phyloP scores from a whole-genome alignment of 2,329 filamentous ascomycete genomes.

The Epichloe hybrida region DNA sequence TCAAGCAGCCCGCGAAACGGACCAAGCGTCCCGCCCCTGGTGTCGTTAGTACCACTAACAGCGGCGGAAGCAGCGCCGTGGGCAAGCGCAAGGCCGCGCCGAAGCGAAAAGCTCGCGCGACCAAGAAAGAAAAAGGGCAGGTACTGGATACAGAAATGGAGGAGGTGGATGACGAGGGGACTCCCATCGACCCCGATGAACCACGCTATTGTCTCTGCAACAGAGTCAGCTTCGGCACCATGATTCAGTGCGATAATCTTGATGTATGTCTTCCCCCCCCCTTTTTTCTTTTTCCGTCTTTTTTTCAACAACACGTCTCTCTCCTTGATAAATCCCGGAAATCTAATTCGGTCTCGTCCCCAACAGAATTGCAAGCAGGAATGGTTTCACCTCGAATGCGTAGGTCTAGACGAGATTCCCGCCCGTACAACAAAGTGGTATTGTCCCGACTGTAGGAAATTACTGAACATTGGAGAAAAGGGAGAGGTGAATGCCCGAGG shows the following conservation, averaged over 20 bases:
- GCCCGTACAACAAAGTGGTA: constrained; percentile 71
- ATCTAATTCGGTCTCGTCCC: not conserved
- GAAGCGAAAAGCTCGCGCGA: constrained; percentile 44
- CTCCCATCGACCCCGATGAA: constrained; percentile 61
- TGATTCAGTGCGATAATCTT: constrained; percentile 72
- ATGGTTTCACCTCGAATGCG: constrained; percentile 76
- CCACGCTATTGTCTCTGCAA: constrained; percentile 67
- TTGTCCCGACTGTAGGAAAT: constrained; percentile 59
- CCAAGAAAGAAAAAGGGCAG: constrained; percentile 34
- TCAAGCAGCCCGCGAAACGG: constrained; percentile 35
- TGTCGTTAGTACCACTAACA: constrained; percentile 49
- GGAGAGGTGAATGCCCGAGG: constrained; percentile 49
- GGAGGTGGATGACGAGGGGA: constrained; percentile 55
- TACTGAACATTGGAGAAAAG: constrained; percentile 48
- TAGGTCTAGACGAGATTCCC: constrained; percentile 54
- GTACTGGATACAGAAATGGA: constrained; percentile 32
- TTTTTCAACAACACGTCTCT: not conserved
- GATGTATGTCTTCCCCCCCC: constrained; percentile 40
- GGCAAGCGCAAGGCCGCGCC: constrained; percentile 59
- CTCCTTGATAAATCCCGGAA: no score
- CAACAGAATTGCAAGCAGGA: constrained; percentile 57
- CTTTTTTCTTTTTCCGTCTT: not conserved
- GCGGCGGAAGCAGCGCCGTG: constrained; percentile 51
- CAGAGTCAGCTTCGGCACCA: constrained; percentile 65
- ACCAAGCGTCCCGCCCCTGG: constrained; percentile 60